Base-by-base conservation (phyloP, 139 green algal genomes). In the Deuterostichococcus epilithicus region DNA sequence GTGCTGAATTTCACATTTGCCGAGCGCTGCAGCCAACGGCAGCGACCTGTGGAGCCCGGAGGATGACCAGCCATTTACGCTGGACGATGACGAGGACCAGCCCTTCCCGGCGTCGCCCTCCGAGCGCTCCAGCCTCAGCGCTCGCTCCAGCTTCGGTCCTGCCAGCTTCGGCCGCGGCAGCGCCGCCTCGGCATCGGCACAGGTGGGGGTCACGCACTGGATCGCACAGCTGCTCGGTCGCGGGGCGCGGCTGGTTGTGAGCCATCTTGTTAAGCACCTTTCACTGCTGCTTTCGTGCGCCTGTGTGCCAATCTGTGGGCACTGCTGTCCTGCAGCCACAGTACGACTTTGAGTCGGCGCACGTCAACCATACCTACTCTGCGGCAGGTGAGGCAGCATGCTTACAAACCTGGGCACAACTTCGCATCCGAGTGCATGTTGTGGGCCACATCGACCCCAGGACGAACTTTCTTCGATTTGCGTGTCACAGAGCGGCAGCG, bases 401-500 rank as follows among this genome's bases (percentile, higher is more conserved):
- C 25, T 68, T 30, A 15, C 59, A 36, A 13, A 8, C 59, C 28
- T 33, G 13, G 4, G 67, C 34, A n/a, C 30, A 25, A 45, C 63
- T 10, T 25, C 25, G 22, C 23, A 28, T 20, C 63, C 63, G 22
- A 20, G 22, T 10, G 20, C 63, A 44, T 47, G 22, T 26, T 5
- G 42, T 13, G 8, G 10, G 42, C 42, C 42, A 52, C 13, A 13
- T 52, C 8, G 42, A 52, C 42, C 8, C 0, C 28, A 74, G 58
- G n/a, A n/a, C n/a, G n/a, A n/a, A n/a, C n/a, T n/a, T n/a, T n/a
- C n/a, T n/a, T n/a, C n/a, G n/a, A n/a, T n/a, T n/a, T n/a, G n/a
- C 42, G 8, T 8, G 8, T 13, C 42, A 52, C 85, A 87, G 91
- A 97, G 80, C 88, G 86, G 23, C 70, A 74, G n/a, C 85, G 83